Evolutionary conservation across 345 rosid species (phyloP).

Genomic region (Garcia nutans): DNA sequence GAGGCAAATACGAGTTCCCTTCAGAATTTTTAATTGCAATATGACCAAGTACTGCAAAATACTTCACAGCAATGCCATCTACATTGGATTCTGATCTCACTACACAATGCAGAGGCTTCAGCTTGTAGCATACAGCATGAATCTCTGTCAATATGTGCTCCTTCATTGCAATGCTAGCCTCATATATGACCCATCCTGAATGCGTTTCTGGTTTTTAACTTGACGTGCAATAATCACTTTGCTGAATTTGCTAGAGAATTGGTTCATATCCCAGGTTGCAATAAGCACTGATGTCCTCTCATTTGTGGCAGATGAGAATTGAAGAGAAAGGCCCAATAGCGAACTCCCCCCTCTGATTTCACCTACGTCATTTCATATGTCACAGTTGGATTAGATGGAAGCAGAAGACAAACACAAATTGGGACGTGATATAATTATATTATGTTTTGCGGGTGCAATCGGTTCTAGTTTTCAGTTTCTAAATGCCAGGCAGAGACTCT

Average conservation of each 20-base stretch:
- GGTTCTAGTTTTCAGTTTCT: background rate
- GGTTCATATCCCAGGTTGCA: constrained; percentile 37
- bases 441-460: background rate
- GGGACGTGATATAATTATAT: background rate
- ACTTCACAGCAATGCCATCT: constrained; percentile 29
- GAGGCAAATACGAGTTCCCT: constrained; percentile 37
- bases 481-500: background rate
- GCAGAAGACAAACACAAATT: background rate
- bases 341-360: constrained; percentile 56
- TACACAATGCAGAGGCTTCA: constrained; percentile 18
- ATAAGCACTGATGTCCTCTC: constrained; percentile 43
- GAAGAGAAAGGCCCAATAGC: constrained; percentile 53
- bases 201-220: constrained; percentile 24
- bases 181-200: constrained; percentile 51
- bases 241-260: constrained; percentile 31
- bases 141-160: constrained; percentile 55
- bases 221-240: constrained; percentile 38
- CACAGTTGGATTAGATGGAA: constrained; percentile 1
- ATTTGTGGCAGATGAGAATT: constrained; percentile 45
- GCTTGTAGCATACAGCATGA: constrained; percentile 57
- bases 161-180: constrained; percentile 45
- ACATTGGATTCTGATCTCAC: constrained; percentile 22
- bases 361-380: constrained; percentile 46
- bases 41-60: constrained; percentile 65
- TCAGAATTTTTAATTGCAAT: constrained; percentile 36